phyloP scores from a whole-genome alignment of 805 yeast species.

The Hanseniaspora lindneri region DNA sequence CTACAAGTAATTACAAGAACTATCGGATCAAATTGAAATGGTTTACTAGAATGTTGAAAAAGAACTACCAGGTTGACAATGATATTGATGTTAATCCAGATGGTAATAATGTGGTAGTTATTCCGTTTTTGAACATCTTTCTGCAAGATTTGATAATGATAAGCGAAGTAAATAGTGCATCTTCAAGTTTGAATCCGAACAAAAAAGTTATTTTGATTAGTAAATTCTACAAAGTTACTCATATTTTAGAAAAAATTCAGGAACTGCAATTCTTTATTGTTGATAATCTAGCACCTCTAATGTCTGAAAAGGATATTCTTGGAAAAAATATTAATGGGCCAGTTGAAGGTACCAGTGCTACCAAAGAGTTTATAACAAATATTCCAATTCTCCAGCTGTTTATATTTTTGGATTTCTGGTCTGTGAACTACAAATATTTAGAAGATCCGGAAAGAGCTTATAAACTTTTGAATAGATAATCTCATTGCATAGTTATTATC shows the following conservation, averaged over 20 bases:
- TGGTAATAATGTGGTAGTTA: constrained; percentile 37
- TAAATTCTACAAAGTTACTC: constrained; percentile 55
- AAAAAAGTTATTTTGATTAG: constrained; percentile 55
- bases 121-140: constrained; percentile 65
- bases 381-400: constrained; percentile 36
- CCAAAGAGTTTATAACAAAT: constrained; percentile 27
- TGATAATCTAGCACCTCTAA: constrained; percentile 16
- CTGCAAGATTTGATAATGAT: constrained; percentile 70
- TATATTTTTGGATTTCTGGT: constrained; percentile 57
- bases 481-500: neutral
- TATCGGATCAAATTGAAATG: constrained; percentile 53
- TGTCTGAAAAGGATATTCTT: constrained; percentile 19
- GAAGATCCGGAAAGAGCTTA: constrained; percentile 59
- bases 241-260: constrained; percentile 55
- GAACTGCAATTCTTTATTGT: constrained; percentile 39
- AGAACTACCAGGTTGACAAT: constrained; percentile 25
- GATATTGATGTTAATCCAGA: constrained; percentile 24
- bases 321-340: constrained; percentile 21
- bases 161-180: constrained; percentile 69
- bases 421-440: constrained; percentile 47
- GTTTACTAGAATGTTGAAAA: constrained; percentile 24
- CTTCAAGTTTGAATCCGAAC: constrained; percentile 36
- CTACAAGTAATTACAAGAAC: constrained; percentile 58
- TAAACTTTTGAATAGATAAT: constrained; percentile 34
- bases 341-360: constrained; percentile 20